These are phyloP conservation scores for Paramecium pentaurelia DNA, from an alignment of 73 alveolate genomes.

Conservation along the genomic window DNA sequence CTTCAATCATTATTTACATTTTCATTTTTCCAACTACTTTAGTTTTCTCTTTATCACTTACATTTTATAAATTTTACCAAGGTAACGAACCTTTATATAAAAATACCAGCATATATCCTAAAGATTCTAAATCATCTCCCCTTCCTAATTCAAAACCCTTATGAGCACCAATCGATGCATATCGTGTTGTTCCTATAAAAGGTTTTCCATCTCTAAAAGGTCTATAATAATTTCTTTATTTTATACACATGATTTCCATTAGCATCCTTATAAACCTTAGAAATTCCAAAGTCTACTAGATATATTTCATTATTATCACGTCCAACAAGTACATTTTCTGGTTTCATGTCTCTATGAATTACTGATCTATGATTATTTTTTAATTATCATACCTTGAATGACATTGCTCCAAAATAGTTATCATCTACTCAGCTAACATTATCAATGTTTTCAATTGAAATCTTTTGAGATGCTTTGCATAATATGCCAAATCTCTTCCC, in stretches of 20 bases:
- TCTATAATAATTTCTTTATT: neutral
- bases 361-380: slow-evolving; percentile 33
- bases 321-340: slow-evolving; percentile 58
- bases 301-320: slow-evolving; percentile 1
- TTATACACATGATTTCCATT: slow-evolving; percentile 54
- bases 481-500: slow-evolving; percentile 63
- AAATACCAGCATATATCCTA: slow-evolving; percentile 43
- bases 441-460: slow-evolving; percentile 46
- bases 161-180: slow-evolving; percentile 79
- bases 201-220: slow-evolving; percentile 48
- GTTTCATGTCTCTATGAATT: slow-evolving; percentile 60
- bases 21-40: slow-evolving; percentile 43
- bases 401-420: slow-evolving; percentile 35
- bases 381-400: neutral
- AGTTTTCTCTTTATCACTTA: slow-evolving; percentile 60
- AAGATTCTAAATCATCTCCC: slow-evolving; percentile 74
- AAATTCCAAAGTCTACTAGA: slow-evolving; percentile 55
- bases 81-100: slow-evolving; percentile 52
- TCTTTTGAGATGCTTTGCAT: slow-evolving; percentile 39
- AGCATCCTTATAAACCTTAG: slow-evolving; percentile 49
- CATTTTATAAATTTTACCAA: slow-evolving; percentile 60
- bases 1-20: neutral
- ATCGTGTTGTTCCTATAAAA: slow-evolving; percentile 71
- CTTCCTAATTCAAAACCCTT: slow-evolving; percentile 79
- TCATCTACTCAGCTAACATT: slow-evolving; percentile 50